Percentiles rank a stretch among this genome's conserved stretches.
Evolutionary conservation across 179 eudicot species (phyloP).

Genomic region (Beta macrorhiza): DNA sequence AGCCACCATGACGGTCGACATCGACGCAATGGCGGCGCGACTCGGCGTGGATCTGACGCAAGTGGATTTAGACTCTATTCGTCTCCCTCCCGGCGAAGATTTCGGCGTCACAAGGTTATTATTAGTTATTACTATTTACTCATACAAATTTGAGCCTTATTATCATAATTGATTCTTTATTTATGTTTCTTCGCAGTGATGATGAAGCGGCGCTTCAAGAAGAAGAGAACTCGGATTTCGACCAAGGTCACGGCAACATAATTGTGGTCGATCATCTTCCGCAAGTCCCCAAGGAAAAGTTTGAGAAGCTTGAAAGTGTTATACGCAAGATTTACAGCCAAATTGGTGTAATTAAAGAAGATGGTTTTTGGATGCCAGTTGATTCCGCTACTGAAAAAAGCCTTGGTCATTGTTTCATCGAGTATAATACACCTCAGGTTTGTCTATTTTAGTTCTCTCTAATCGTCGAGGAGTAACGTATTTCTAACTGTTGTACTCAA

Average conservation of each 20-base stretch:
- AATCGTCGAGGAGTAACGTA: no score
- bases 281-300: slow-evolving; percentile 62
- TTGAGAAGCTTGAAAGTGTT: slow-evolving; percentile 72
- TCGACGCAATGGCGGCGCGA: slow-evolving; percentile 41
- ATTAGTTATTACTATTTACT: no score
- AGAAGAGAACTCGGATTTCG: slow-evolving; percentile 60
- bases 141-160: no score
- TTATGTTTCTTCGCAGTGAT: slow-evolving; percentile 39
- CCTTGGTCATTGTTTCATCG: slow-evolving; percentile 69
- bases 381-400: slow-evolving; percentile 56
- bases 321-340: slow-evolving; percentile 71
- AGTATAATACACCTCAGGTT: slow-evolving; percentile 82
- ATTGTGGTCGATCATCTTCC: slow-evolving; percentile 84
- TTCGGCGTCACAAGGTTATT: slow-evolving; percentile 63
- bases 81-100: slow-evolving; percentile 64
- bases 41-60: slow-evolving; percentile 46
- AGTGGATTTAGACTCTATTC: slow-evolving; percentile 55
- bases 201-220: slow-evolving; percentile 68
- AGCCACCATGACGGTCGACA: slow-evolving; percentile 54
- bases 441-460: neutral
- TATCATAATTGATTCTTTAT: no score
- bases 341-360: slow-evolving; percentile 73
- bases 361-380: slow-evolving; percentile 79
- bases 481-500: no score
- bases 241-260: slow-evolving; percentile 58